Evolutionary conservation across 1,284 basidiomycete species (phyloP), one percentile per base, ranked within the genome.

Genomic region (Boletus mariae): DNA sequence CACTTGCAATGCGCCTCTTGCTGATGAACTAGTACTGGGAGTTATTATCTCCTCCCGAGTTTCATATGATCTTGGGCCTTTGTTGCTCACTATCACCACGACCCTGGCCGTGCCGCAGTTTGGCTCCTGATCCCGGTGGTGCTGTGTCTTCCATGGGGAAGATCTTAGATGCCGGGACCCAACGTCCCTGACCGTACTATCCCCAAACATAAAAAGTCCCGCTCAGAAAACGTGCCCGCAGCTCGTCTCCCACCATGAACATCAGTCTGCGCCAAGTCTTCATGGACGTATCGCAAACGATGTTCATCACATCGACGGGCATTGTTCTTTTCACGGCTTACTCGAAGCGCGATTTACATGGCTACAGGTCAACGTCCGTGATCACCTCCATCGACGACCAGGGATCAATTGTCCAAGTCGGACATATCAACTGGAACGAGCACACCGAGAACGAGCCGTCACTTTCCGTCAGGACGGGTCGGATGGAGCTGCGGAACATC

Each of bases 371-470:
- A 10, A 52, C 15, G 12, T 59, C 59, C 3, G 40, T 52, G 32
- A 47, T 61, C 38, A 61, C 54, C 1, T 61, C 61, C 1, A 28
- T 61, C 13, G 40, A 57, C 13, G 44, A 53, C 32, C 23, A 38
- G 10, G 61, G 59, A 28, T 56, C 45, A 6, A 31, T 44, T 5
- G 41, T 48, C 2, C 31, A 57, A 45, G 46, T 54, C 1, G 57
- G 54, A 8, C 43, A 51, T 12, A 60, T 61, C 59, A 57, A 54
- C 4, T 62, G 61, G 61, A 59, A 60, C 32, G 37, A 46, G 28
- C 34, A 32, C 5, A 9, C 32, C 9, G 52, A 41, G 7, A 28
- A 34, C 9, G 3, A 13, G 1, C 53, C 61, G 0, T 50, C 34
- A 2, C 29, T 61, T 23, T 53, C 29, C 29, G 29, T 57, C 4